Evolutionary conservation across 2,329 filamentous ascomycete genomes (phyloP).

Genomic region (Coniella vitis): DNA sequence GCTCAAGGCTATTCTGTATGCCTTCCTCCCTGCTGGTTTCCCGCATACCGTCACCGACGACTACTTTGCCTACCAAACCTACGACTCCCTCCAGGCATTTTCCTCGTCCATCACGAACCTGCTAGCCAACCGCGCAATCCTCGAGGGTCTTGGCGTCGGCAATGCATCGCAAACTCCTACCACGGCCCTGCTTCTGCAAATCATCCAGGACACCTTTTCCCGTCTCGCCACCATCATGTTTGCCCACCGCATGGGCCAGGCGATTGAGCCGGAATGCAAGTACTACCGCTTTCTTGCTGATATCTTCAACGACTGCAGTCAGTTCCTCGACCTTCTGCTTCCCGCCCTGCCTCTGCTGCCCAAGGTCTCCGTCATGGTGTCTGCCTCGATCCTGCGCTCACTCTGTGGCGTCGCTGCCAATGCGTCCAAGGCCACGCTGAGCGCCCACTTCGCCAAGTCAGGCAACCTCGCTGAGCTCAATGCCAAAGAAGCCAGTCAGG

Average conservation of each 20-base stretch:
- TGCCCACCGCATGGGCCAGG: conserved; percentile 72
- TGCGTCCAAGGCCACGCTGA: conserved; percentile 83
- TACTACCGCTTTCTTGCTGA: conserved; percentile 82
- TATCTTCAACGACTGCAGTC: conserved; percentile 79
- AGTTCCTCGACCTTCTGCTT: conserved; percentile 78
- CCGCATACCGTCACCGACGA: conserved; percentile 80
- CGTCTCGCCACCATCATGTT: conserved; percentile 81
- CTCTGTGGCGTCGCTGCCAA: conserved; percentile 87
- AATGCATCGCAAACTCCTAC: conserved; percentile 74
- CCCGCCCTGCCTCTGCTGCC: conserved; percentile 57
- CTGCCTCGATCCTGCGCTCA: conserved; percentile 44
- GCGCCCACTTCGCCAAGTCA: conserved; percentile 81
- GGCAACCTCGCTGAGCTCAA: conserved; percentile 91
- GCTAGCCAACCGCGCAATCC: conserved; percentile 73
- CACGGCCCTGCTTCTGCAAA: conserved; percentile 71
- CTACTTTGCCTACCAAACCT: conserved; percentile 67
- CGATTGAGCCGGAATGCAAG: conserved; percentile 87
- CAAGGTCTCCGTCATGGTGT: conserved; percentile 44
- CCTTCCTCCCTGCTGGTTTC: conserved; percentile 84
- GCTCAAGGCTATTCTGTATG: conserved; percentile 46
- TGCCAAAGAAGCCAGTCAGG: conserved; percentile 90
- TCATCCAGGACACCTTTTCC: conserved; percentile 75
- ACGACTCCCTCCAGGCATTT: conserved; percentile 77
- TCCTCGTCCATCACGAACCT: conserved; percentile 75
- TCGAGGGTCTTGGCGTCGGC: conserved; percentile 75